These are phyloP conservation scores for Teratosphaeria epicoccoides DNA, from an alignment of 2,329 filamentous ascomycete species.

Conservation along the genomic window DNA sequence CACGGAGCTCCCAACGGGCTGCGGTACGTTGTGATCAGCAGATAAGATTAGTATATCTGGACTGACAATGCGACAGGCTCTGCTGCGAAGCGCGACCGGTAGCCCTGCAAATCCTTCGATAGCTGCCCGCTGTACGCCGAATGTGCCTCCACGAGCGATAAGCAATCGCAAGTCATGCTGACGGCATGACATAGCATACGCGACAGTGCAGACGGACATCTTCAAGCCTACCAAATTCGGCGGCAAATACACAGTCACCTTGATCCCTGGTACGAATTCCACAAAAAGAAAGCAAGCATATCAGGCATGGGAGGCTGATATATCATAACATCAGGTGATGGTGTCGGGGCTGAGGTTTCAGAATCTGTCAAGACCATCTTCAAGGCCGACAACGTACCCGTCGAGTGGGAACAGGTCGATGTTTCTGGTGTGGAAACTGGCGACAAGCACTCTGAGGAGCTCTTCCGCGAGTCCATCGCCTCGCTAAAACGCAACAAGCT, in stretches of 20 bases:
- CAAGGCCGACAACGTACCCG: constrained; percentile 97
- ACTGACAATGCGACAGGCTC: constrained; percentile 32
- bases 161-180: constrained; percentile 8
- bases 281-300: constrained; percentile 13
- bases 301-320: constrained; percentile 2
- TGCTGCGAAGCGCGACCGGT: constrained; percentile 43
- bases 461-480: constrained; percentile 90
- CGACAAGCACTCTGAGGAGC: constrained; percentile 79
- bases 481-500: constrained; percentile 98
- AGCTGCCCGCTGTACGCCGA: constrained; percentile 44
- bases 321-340: constrained; percentile 52
- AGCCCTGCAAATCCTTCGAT: constrained; percentile 38
- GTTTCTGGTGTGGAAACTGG: constrained; percentile 82
- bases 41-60: background rate
- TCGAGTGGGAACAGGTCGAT: constrained; percentile 98
- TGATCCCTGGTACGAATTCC: constrained; percentile 68
- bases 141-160: constrained; percentile 6
- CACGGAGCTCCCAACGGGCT: constrained; percentile 35
- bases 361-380: constrained; percentile 98
- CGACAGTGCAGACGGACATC: constrained; percentile 76
- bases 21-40: constrained; percentile 16
- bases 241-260: constrained; percentile 96
- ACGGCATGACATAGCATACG: constrained; percentile 43
- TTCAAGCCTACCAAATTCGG: constrained; percentile 99
- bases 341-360: constrained; percentile 94